Percentiles rank a stretch among this genome's conserved stretches.
Conservation (phyloP, 2,329 filamentous ascomycete genomes). For the Monosporascus sp. region DNA sequence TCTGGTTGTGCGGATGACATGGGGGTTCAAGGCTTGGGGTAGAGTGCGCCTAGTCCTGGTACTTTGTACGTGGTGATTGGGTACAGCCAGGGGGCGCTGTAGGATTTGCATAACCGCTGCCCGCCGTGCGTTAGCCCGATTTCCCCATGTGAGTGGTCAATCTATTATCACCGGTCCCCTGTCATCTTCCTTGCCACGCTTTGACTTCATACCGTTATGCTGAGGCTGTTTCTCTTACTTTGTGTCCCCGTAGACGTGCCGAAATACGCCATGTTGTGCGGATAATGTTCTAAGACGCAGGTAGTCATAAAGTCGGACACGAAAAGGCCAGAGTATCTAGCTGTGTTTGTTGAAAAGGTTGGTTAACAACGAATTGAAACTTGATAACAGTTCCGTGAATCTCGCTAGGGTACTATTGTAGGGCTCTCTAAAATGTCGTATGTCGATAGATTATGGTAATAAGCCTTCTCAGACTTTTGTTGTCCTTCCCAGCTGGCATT, state of each 20-base stretch:
- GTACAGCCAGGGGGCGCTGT: constrained; percentile 12
- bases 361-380: no score
- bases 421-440: no score
- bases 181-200: constrained; percentile 13
- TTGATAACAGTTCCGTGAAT: no score
- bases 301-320: no score
- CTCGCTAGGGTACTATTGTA: no score
- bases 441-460: not conserved
- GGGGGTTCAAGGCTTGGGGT: constrained; percentile 22
- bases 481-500: not conserved
- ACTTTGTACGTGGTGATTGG: constrained; percentile 18
- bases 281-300: no score
- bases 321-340: no score
- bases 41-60: constrained; percentile 1
- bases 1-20: constrained; percentile 7
- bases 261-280: no score
- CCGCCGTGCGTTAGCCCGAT: constrained; percentile 31
- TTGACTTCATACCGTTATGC: no score
- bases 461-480: not conserved
- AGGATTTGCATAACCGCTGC: constrained; percentile 33
- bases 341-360: no score
- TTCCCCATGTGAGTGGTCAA: constrained; percentile 30
- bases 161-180: constrained; percentile 21
- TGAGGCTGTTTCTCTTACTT: no score
- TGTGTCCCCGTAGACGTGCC: no score